Conservation (phyloP, 1,139 yeast species). For the Pichia sp. region DNA sequence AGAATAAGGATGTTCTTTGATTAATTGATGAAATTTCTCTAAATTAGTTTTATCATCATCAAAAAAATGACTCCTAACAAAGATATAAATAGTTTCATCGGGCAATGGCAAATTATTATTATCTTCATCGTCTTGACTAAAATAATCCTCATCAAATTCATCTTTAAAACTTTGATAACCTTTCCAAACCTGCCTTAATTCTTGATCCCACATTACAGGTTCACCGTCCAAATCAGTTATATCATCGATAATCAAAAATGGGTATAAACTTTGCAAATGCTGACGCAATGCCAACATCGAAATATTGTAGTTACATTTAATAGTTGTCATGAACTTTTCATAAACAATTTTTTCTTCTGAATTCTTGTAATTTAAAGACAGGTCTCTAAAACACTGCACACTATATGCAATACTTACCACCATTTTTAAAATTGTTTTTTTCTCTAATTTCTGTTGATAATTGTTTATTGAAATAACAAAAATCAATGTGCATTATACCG, state of each 20-base stretch:
- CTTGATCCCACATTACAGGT: not conserved
- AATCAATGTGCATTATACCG: too few species aligned
- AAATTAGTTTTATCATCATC: not conserved
- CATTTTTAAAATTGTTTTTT: not conserved
- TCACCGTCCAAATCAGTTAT: conserved; percentile 5
- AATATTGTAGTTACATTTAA: not conserved
- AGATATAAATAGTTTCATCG: not conserved
- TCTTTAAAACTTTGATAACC: conserved; percentile 1
- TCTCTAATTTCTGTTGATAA: not conserved
- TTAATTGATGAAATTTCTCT: not conserved
- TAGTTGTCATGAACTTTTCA: conserved; percentile 9
- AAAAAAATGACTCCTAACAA: not conserved
- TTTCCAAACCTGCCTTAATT: conserved; percentile 1
- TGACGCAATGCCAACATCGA: not conserved
- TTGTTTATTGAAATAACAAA: too few species aligned
- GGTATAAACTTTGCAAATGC: not conserved
- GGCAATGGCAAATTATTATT: not conserved
- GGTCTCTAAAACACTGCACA: not conserved
- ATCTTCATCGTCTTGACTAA: not conserved
- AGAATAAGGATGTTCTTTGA: not conserved
- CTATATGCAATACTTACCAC: not conserved
- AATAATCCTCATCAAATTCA: not conserved
- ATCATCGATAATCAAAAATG: conserved; percentile 1
- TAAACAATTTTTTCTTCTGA: not conserved
- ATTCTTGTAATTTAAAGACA: too few species aligned